A percentile compares a stretch with the other conserved stretches of the same genome.
phyloP scores from a whole-genome alignment of 345 rosid species.

The Acer negundo region DNA sequence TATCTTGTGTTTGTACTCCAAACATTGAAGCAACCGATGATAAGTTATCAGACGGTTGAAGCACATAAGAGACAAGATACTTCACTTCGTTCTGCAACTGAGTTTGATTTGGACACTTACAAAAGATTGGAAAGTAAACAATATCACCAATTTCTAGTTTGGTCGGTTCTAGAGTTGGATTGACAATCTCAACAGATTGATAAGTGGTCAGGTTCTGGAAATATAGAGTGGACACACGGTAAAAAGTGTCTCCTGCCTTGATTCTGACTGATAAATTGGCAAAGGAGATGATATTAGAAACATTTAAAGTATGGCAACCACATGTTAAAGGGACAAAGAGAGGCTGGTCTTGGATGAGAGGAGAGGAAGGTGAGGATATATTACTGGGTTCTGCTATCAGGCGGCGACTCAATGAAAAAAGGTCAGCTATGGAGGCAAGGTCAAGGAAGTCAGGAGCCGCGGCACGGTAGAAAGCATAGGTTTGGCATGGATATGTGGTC shows the following conservation, averaged over 20 bases:
- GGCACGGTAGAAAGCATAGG: conserved; percentile 61
- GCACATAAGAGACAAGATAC: conserved; percentile 60
- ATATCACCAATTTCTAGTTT: conserved; percentile 38
- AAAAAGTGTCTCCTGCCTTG: conserved; percentile 45
- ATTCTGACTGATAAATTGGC: conserved; percentile 54
- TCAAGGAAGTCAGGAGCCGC: conserved; percentile 46
- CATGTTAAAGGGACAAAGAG: conserved; percentile 66
- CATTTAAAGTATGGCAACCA: conserved; percentile 48
- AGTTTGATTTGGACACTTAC: conserved; percentile 60
- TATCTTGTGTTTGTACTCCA: conserved; percentile 37
- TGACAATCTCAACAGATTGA: conserved; percentile 61
- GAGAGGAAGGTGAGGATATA: conserved; percentile 50
- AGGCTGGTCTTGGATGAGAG: conserved; percentile 46
- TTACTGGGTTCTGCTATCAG: conserved; percentile 67
- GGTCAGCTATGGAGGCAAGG: conserved; percentile 60
- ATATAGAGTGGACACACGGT: conserved; percentile 26
- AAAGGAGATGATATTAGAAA: conserved; percentile 38
- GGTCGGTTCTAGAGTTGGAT: conserved; percentile 53
- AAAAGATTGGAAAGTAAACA: conserved; percentile 55
- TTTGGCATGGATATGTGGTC: conserved; percentile 52
- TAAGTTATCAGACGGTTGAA: conserved; percentile 60
- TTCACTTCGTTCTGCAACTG: conserved; percentile 32
- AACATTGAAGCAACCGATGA: conserved; percentile 56
- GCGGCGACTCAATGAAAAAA: conserved; percentile 57
- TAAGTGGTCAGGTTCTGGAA: conserved; percentile 63